Evolutionary conservation across 2,329 filamentous ascomycete species (phyloP), one percentile per base, ranked within the genome.

Genomic region (Trichoderma cornu-damae): DNA sequence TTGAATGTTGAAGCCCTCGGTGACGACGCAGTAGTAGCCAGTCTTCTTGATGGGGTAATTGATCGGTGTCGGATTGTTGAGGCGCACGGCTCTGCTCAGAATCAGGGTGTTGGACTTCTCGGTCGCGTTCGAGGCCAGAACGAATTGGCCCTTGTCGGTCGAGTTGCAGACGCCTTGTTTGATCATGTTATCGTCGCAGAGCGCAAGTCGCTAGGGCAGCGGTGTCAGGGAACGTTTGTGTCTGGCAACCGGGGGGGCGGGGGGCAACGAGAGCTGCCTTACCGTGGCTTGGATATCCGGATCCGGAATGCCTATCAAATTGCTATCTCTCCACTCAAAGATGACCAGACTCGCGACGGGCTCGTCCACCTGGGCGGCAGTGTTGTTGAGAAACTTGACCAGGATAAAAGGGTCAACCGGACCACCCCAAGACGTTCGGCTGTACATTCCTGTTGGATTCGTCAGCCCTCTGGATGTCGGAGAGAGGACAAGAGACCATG

Each of bases 21-120:
- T 94, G 52, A 89, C 84, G 59, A 99, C 87, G 67, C 94, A 99
- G 73, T 96, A 99, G 74, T 96, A 99, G 26, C 94, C 94, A 0
- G 94, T 99, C 72, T 90, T 90, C 67, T 86, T 86, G 65, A 96
- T 86, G 5, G 83, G 79, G 70, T 97, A 99, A 61, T 90, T 89
- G 70, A 96, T 83, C 2, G 85, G 79, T 9, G 79, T 77, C 1
- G 89, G 81, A 57, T 89, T 78, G 62, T 90, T 93, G 51, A 97
- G 79, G 69, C 96, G 85, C 59, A 97, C 78, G 8, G 91, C 90
- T 70, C 88, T 79, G 60, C 90, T 93, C 63, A 89, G 77, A 64
- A 99, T 89, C 48, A 86, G 72, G 63, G 82, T 89, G 59, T 80
- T 81, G 26, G 90, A 89, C 47, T 80, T 75, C 32, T 87, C 81